Evolutionary conservation across 2,329 filamentous ascomycete species (phyloP).

Genomic region (Fusarium continuum): DNA sequence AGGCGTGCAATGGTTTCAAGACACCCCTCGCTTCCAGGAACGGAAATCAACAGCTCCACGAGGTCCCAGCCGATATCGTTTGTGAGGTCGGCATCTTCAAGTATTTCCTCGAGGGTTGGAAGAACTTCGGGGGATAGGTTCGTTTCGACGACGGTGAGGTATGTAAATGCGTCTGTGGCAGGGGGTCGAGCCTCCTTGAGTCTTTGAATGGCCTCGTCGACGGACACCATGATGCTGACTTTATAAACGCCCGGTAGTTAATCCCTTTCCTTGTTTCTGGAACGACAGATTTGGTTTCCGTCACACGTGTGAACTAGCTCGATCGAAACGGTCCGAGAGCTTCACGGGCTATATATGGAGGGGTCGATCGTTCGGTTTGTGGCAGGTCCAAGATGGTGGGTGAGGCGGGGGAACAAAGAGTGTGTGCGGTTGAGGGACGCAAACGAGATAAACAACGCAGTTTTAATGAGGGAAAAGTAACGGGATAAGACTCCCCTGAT

Average conservation of each 20-base stretch:
- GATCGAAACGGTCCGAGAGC: constrained; percentile 1
- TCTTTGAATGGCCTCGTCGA: constrained; percentile 55
- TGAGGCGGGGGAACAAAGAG: neutral
- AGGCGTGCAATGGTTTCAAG: constrained; percentile 78
- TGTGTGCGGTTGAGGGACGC: neutral
- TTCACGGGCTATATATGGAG: constrained; percentile 18
- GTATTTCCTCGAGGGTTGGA: constrained; percentile 72
- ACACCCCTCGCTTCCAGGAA: constrained; percentile 74
- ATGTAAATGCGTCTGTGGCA: constrained; percentile 74
- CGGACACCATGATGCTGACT: constrained; percentile 44
- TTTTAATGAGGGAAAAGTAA: neutral
- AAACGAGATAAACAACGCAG: neutral
- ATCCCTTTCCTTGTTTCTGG: neutral
- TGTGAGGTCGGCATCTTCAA: constrained; percentile 74
- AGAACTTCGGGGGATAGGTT: constrained; percentile 74
- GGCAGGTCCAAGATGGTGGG: neutral
- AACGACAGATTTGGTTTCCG: neutral
- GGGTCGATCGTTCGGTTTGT: constrained; percentile 19
- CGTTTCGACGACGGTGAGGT: constrained; percentile 80
- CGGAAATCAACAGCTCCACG: constrained; percentile 75
- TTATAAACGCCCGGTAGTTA: neutral
- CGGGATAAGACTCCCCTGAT: constrained; percentile 7
- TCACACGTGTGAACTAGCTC: constrained; percentile 7
- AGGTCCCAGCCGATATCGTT: constrained; percentile 86
- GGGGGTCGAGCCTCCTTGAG: constrained; percentile 61